Evolutionary conservation across 768 basidiomycete species (phyloP), one percentile per base, ranked within the genome.

Genomic region (Paxillus rubicundulus): DNA sequence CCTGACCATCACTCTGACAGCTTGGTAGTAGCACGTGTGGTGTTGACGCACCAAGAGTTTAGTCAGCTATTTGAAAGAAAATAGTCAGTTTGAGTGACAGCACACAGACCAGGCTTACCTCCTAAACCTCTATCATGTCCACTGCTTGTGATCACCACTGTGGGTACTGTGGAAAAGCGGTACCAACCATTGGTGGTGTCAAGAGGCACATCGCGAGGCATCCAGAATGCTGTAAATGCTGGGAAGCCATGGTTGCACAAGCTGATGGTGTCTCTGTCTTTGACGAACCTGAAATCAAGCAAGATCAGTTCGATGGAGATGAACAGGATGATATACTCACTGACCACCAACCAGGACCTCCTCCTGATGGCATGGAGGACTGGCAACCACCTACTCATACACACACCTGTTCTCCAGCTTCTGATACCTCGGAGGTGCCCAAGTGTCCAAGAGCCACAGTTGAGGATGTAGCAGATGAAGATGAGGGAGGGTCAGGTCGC

Each of bases 311-410:
- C 21, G 4, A 21, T 21, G 21, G 21, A 21, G 21, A 37, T 7
- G 8, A 13, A 37, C 14, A 6, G 13, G 3, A 12, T 37, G 36
- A 14, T 17, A 6, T 37, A 37, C 13, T 7, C 6, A 12, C 36
- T 16, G 36, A 73, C 50, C 55, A 58, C n/a, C 57, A 49, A 28
- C n/a, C 56, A 33, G 36, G 13, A 16, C 13, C 36, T 6, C 10
- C 36, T 37, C 41, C 41, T 9, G 41, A 20, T 7, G 20, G 10
- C 9, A 13, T 42, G 20, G 70, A 70, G 9, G 69, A 74, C 21
- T 73, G 71, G 62, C 66, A 69, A 39, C 47, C 74, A 4, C 73
- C 59, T 2, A 3, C 16, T 17, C 10, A 17, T 12, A 9, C 34
- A 7, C 18, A 9, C 3, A 14, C 5, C 24, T 18, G 20, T 17